Evolutionary conservation across 345 rosid genomes (phyloP), one percentile per base, ranked within the genome.

Genomic region (Cardiospermum halicacabum): DNA sequence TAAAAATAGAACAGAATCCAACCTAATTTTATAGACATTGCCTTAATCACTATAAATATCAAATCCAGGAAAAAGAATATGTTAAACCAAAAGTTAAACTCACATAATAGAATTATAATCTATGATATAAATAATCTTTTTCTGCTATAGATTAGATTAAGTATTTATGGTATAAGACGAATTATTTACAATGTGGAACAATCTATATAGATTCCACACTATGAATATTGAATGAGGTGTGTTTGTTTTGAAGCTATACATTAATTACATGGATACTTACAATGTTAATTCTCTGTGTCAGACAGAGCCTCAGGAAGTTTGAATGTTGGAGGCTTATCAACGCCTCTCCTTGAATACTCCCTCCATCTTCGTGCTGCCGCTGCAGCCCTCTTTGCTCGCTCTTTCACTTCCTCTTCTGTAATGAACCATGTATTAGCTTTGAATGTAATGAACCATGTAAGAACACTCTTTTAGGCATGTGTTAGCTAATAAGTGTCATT

Each of bases 311-410:
- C 91, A 0, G 96, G 97, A 73, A 93, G 98, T 77, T 93, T 90
- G 67, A 73, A 72, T 21, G 85, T 80, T 11, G 94, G 92, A 28
- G 84, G 89, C 78, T 86, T 85, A 69, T 93, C 97, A 0, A 59
- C 97, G 37, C 97, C 98, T 66, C 75, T 76, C 59, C 97, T 81
- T 6, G 98, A 90, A 69, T 88, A 93, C 75, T 93, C 97, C 73
- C 98, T 86, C 97, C 96, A 93, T 79, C 89, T 82, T 42, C 92
- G 75, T 10, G 98, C 86, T 5, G 97, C 97, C 5, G 91, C 96
- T 0, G 98, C 96, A 0, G 96, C 92, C 73, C 89, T 76, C 51
- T 63, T 81, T 22, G 89, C 86, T 69, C 92, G 84, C 66, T 88
- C 92, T 64, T 85, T 80, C 58, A 74, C 82, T 80, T 90, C 92